phyloP scores from a whole-genome alignment of 805 yeast species.

The Yamadazyma ubonensis region DNA sequence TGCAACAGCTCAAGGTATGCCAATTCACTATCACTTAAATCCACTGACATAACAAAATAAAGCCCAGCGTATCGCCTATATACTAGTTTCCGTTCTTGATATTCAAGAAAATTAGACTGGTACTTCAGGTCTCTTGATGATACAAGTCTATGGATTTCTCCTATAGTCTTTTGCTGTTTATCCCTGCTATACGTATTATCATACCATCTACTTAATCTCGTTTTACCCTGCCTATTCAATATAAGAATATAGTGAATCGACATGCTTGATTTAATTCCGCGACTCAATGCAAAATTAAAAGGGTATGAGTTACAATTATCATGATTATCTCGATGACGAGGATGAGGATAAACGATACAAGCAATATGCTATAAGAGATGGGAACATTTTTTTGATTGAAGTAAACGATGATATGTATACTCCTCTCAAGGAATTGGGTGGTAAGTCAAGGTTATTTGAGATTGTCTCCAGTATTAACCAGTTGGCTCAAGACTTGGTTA shows the following conservation, averaged over 20 bases:
- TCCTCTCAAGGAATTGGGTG: slow-evolving; percentile 36
- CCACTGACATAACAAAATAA: slow-evolving; percentile 82
- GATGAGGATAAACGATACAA: slow-evolving; percentile 21
- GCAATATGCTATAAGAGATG: slow-evolving; percentile 57
- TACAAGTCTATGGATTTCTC: slow-evolving; percentile 74
- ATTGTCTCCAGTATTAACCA: slow-evolving; percentile 58
- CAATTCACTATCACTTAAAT: slow-evolving; percentile 76
- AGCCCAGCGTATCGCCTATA: slow-evolving; percentile 91
- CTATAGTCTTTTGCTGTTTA: slow-evolving; percentile 40
- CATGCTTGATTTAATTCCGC: slow-evolving; percentile 41
- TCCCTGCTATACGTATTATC: slow-evolving; percentile 28
- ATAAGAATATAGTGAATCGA: slow-evolving; percentile 77
- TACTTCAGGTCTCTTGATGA: slow-evolving; percentile 80
- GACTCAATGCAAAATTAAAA: not conserved
- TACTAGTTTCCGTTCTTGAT: slow-evolving; percentile 58
- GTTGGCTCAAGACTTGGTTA: slow-evolving; percentile 64
- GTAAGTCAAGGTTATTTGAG: slow-evolving; percentile 45
- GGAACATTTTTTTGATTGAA: slow-evolving; percentile 62
- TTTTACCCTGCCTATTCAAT: slow-evolving; percentile 91
- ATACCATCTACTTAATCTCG: slow-evolving; percentile 82
- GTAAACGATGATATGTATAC: slow-evolving; percentile 46
- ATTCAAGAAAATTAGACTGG: slow-evolving; percentile 79
- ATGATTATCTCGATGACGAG: slow-evolving; percentile 1
- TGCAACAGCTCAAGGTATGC: slow-evolving; percentile 82
- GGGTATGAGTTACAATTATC: slow-evolving; percentile 5